Evolutionary conservation across 345 rosid genomes (phyloP), one percentile per base, ranked within the genome.

Genomic region (Noccaea caerulescens): DNA sequence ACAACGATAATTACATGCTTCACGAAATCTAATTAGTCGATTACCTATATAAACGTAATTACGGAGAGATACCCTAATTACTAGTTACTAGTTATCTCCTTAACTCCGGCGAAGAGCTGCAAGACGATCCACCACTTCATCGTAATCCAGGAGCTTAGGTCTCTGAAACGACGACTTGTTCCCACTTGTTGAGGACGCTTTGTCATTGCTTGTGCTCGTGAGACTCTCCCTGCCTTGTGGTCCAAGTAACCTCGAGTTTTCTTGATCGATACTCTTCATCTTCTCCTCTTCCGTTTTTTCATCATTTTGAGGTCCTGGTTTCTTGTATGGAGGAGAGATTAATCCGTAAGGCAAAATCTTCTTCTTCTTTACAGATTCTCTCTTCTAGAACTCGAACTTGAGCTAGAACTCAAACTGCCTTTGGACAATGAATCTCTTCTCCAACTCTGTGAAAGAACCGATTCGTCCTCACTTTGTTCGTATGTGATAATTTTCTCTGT

Each of bases 281-380:
- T 68, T 51, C 10, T 36, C 16, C 52, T n/a, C 36, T 66, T 75
- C 72, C 37, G 50, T 47, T 70, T 63, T 46, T 61, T 73, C 80
- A 60, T 80, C 76, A 42, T 76, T 76, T 32, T 27, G 59, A 38
- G 23, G n/a, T 30, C 54, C 51, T 36, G 47, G 12, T 68, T 72
- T 90, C 39, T 47, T 64, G 71, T 86, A 82, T 20, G 97, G 88
- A 4, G 97, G 87, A 49, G 87, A 82, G 57, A 82, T 58, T 53
- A 67, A 61, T 53, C 82, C 76, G 45, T 82, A 77, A 61, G 47
- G 66, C 33, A 62, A 45, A 4, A 69, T 82, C 82, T 80, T 81
- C 50, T 37, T 72, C 65, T 39, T 56, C 56, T 79, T 80, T 16
- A 76, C 82, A 37, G 79, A 82, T 8, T 71, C 83, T 0, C 80